Percentiles rank a stretch among this genome's conserved stretches.
Conservation (phyloP, 2,329 filamentous ascomycete species). For the Capronia coronata region DNA sequence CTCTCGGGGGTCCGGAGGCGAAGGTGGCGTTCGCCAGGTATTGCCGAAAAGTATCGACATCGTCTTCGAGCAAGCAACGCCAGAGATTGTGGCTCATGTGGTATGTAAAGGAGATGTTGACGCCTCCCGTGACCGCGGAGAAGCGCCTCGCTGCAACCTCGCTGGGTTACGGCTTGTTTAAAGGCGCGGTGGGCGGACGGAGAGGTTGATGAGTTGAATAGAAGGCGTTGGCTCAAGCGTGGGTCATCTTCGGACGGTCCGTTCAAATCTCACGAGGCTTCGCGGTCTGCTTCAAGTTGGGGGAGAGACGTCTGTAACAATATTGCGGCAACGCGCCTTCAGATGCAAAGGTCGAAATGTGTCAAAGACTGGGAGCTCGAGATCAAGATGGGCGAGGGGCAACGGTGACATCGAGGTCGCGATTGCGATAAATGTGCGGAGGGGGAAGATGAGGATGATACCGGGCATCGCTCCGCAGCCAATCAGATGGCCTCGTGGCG, state of each 20-base stretch:
- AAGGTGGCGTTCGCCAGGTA: conserved; percentile 67
- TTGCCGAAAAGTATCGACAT: conserved; percentile 90
- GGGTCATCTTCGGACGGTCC: conserved; percentile 11
- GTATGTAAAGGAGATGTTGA: conserved; percentile 33
- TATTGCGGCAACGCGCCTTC: conserved; percentile 6
- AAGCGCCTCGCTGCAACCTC: conserved; percentile 86
- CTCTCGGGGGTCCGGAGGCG: conserved; percentile 31
- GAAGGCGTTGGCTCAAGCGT: conserved; percentile 6
- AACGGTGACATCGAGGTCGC: conserved; percentile 10
- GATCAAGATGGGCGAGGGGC: background rate
- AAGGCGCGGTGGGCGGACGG: conserved; percentile 50
- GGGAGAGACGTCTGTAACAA: background rate
- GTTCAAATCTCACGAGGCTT: background rate
- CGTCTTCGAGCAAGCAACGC: conserved; percentile 95
- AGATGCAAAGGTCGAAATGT: background rate
- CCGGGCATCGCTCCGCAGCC: conserved; percentile 12
- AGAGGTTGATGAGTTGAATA: background rate
- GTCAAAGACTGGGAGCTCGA: background rate
- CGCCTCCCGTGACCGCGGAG: conserved; percentile 49
- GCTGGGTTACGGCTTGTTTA: conserved; percentile 82
- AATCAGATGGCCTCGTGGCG: conserved; percentile 22
- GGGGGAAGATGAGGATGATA: conserved; percentile 7
- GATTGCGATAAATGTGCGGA: conserved; percentile 20
- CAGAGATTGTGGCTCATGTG: conserved; percentile 96
- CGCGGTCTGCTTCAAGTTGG: background rate